A percentile compares a stretch with the other conserved stretches of the same genome.
These are phyloP conservation scores for Populus simonii DNA, from an alignment of 345 rosid genomes.

Conservation along the genomic window DNA sequence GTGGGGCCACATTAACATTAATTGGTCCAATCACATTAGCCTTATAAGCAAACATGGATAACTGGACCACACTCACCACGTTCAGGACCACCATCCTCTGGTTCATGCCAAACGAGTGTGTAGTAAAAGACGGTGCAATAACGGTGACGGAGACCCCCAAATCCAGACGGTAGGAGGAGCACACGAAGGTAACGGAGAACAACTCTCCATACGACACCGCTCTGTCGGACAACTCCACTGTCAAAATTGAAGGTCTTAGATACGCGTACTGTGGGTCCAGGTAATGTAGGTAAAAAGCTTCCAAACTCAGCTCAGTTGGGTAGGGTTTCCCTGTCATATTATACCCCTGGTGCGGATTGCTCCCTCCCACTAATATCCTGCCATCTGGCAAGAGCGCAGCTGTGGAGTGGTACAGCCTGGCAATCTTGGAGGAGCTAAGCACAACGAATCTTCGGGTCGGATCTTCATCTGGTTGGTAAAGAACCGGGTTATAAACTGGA, in stretches of 20 bases:
- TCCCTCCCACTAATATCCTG: constrained; percentile 76
- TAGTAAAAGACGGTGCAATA: constrained; percentile 57
- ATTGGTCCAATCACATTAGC: constrained; percentile 46
- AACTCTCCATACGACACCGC: constrained; percentile 36
- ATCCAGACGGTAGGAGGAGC: constrained; percentile 46
- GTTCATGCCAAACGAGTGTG: constrained; percentile 70
- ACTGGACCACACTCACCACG: constrained; percentile 32
- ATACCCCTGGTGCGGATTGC: constrained; percentile 72
- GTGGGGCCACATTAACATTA: constrained; percentile 50
- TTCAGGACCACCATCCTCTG: constrained; percentile 59
- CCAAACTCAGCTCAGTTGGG: constrained; percentile 76
- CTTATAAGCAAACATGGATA: constrained; percentile 43
- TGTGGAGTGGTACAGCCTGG: constrained; percentile 81
- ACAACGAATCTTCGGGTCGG: constrained; percentile 47
- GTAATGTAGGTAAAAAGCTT: constrained; percentile 71
- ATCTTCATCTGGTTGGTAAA: constrained; percentile 32
- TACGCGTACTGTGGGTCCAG: constrained; percentile 36
- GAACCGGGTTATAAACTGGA: constrained; percentile 20
- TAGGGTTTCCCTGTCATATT: constrained; percentile 60
- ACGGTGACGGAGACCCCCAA: constrained; percentile 36
- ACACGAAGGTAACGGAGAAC: constrained; percentile 40
- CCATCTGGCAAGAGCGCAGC: constrained; percentile 71
- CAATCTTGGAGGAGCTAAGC: constrained; percentile 41
- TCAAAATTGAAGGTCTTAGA: constrained; percentile 53
- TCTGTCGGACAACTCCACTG: constrained; percentile 43